A percentile compares a stretch with the other conserved stretches of the same genome.
Conservation (phyloP, 768 basidiomycete species). For the Suillus clintonianus region DNA sequence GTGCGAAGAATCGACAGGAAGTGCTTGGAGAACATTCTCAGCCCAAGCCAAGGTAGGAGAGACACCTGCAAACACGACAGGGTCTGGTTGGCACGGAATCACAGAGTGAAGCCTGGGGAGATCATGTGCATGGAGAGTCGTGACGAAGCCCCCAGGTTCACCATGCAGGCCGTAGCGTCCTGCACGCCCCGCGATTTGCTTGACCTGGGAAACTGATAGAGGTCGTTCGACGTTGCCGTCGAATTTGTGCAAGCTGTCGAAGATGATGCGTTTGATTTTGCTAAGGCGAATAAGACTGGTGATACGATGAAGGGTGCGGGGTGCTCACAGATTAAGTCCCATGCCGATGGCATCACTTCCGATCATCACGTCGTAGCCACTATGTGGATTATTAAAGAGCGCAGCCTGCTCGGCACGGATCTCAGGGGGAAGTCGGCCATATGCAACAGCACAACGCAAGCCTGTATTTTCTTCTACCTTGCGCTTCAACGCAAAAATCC, state of each 20-base stretch:
- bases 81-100: slow-evolving; percentile 49
- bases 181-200: slow-evolving; percentile 94
- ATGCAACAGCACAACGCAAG: slow-evolving; percentile 86
- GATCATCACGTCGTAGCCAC: slow-evolving; percentile 86
- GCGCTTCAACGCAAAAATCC: slow-evolving; percentile 79
- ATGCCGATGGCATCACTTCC: slow-evolving; percentile 97
- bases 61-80: slow-evolving; percentile 57
- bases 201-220: slow-evolving; percentile 76
- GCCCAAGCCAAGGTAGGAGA: slow-evolving; percentile 27
- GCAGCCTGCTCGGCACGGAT: slow-evolving; percentile 89
- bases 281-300: slow-evolving; percentile 40
- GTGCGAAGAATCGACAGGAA: slow-evolving; percentile 46
- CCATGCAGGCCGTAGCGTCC: slow-evolving; percentile 81
- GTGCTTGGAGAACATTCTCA: slow-evolving; percentile 33
- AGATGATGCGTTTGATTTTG: slow-evolving; percentile 88
- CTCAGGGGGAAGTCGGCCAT: slow-evolving; percentile 91
- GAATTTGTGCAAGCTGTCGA: slow-evolving; percentile 68
- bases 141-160: slow-evolving; percentile 63
- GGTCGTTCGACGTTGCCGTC: slow-evolving; percentile 46
- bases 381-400: slow-evolving; percentile 83
- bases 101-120: slow-evolving; percentile 59
- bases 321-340: slow-evolving; percentile 90
- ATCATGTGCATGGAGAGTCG: slow-evolving; percentile 66
- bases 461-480: slow-evolving; percentile 70
- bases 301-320: not conserved